A percentile compares a stretch with the other conserved stretches of the same genome.
These are phyloP conservation scores for Musa schizocarpa DNA, from an alignment of 176 grass and related monocot genomes.

Conservation along the genomic window DNA sequence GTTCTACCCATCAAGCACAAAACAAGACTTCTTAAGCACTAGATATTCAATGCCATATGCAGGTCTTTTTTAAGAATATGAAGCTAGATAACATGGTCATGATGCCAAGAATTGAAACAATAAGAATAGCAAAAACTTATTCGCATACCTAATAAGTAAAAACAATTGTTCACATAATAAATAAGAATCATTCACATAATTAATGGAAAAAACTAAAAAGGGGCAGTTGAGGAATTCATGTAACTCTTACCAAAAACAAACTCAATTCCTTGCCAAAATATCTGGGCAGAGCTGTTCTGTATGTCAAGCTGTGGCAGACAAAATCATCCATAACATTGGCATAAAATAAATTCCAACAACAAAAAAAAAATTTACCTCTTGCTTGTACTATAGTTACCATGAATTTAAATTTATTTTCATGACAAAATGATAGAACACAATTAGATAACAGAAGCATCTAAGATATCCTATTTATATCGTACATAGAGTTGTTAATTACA, in stretches of 20 bases:
- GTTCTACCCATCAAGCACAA: too few species aligned
- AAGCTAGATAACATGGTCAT: not conserved
- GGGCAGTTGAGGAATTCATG: constrained; percentile 10
- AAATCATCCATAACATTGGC: not conserved
- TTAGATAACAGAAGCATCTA: too few species aligned
- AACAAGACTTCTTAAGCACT: not conserved
- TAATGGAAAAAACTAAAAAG: not conserved
- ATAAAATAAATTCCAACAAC: not conserved
- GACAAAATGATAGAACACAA: too few species aligned
- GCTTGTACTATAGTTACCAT: too few species aligned
- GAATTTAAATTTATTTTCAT: too few species aligned
- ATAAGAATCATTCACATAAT: not conserved
- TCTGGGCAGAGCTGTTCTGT: constrained; percentile 79
- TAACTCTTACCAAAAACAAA: constrained; percentile 77
- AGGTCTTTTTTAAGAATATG: too few species aligned
- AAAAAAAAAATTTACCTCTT: not conserved
- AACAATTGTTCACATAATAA: too few species aligned
- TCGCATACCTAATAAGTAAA: too few species aligned
- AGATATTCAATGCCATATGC: too few species aligned
- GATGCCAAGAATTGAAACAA: not conserved
- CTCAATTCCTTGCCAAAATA: constrained; percentile 88
- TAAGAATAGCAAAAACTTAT: not conserved
- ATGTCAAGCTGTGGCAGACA: constrained; percentile 73
- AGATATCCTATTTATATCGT: too few species aligned
- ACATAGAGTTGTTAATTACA: too few species aligned